These are phyloP conservation scores for Solanum arcanum DNA, from an alignment of 257 asterid genomes.

Conservation along the genomic window DNA sequence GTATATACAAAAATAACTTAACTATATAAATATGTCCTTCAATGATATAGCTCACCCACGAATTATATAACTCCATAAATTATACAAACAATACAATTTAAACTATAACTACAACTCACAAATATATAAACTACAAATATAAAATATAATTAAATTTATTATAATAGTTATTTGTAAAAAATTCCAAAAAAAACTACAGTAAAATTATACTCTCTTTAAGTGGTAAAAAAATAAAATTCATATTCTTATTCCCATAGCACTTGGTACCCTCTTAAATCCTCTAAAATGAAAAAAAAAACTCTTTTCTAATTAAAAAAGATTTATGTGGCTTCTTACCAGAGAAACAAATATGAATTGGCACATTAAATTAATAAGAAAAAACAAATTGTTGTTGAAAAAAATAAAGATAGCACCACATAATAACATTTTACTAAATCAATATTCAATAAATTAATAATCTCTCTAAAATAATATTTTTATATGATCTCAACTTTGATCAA, in stretches of 20 bases:
- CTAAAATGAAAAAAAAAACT: not conserved
- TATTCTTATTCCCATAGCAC: not conserved
- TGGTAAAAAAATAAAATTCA: not conserved
- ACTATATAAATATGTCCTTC: too few relatives aligned
- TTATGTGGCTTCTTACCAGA: not conserved
- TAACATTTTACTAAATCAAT: not conserved
- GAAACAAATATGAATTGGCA: not conserved
- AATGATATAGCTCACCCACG: too few relatives aligned
- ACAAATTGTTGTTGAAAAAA: not conserved
- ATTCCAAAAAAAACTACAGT: too few relatives aligned
- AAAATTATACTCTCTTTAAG: not conserved
- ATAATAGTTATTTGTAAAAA: too few relatives aligned
- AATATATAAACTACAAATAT: too few relatives aligned
- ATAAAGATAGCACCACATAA: not conserved
- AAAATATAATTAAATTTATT: too few relatives aligned
- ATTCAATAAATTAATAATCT: too few relatives aligned
- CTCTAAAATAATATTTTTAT: too few relatives aligned
- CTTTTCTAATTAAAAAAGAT: not conserved
- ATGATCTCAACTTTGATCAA: not conserved
- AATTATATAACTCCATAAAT: too few relatives aligned
- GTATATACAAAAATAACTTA: not conserved
- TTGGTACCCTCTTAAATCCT: not conserved
- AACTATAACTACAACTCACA: not conserved
- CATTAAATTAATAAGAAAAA: not conserved
- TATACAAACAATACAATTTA: too few relatives aligned